These are phyloP conservation scores for Verticillium nonalfalfae DNA, from an alignment of 2,329 filamentous ascomycete species.

Conservation along the genomic window DNA sequence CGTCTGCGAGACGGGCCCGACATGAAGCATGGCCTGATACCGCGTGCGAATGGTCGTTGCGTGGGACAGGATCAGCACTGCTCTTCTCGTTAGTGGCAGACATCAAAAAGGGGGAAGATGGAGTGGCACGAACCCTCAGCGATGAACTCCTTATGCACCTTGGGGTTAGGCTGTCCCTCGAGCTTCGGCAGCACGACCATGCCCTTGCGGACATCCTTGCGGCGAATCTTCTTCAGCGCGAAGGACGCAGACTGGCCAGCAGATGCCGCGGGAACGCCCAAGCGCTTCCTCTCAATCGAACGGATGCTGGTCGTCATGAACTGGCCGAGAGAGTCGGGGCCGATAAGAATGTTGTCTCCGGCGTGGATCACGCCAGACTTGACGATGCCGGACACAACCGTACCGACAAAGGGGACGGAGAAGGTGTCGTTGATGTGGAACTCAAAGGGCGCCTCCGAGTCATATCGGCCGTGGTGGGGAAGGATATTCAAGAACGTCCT, in stretches of 20 bases:
- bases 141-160: slow-evolving; percentile 69
- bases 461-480: slow-evolving; percentile 89
- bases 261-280: slow-evolving; percentile 77
- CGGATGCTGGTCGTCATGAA: slow-evolving; percentile 83
- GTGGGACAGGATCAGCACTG: slow-evolving; percentile 88
- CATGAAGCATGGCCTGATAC: slow-evolving; percentile 97
- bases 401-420: slow-evolving; percentile 94
- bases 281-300: slow-evolving; percentile 91
- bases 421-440: slow-evolving; percentile 97
- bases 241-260: slow-evolving; percentile 93
- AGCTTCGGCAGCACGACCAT: slow-evolving; percentile 92
- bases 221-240: slow-evolving; percentile 76
- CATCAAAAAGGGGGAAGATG: not conserved
- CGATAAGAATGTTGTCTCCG: slow-evolving; percentile 84
- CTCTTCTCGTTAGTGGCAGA: not conserved
- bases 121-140: slow-evolving; percentile 55
- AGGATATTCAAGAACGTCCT: slow-evolving; percentile 92
- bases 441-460: slow-evolving; percentile 81
- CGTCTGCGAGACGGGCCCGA: slow-evolving; percentile 90
- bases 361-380: slow-evolving; percentile 82
- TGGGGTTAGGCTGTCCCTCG: slow-evolving; percentile 63
- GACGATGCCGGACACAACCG: slow-evolving; percentile 90
- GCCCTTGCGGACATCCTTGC: slow-evolving; percentile 92
- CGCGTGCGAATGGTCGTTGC: slow-evolving; percentile 95
- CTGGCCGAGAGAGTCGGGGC: slow-evolving; percentile 83